phyloP scores from a whole-genome alignment of 2,329 filamentous ascomycete species.

The Cladophialophora psammophila region DNA sequence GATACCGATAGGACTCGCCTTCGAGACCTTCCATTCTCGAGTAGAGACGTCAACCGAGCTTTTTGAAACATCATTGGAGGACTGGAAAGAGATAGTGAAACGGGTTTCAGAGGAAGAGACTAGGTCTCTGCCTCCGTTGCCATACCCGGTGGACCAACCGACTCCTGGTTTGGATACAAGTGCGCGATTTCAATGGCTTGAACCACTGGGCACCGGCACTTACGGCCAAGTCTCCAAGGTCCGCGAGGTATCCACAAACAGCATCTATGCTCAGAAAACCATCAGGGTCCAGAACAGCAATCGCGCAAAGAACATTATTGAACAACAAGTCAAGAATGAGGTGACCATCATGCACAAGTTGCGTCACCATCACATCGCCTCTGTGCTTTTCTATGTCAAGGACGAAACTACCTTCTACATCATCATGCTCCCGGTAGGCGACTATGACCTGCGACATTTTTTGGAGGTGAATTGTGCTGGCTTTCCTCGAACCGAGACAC shows the following conservation, averaged over 20 bases:
- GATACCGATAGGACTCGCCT: neutral
- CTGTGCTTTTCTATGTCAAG: slow-evolving; percentile 5
- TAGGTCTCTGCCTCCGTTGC: neutral
- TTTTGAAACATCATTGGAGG: neutral
- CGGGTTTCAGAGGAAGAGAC: neutral
- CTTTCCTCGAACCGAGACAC: slow-evolving; percentile 1
- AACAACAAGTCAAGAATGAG: slow-evolving; percentile 1
- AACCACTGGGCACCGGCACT: slow-evolving; percentile 3
- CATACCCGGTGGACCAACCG: neutral
- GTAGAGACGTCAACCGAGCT: neutral
- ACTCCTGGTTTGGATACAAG: slow-evolving; percentile 1
- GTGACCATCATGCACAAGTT: slow-evolving; percentile 13
- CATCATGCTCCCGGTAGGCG: slow-evolving; percentile 8
- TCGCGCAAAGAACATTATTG: slow-evolving; percentile 7
- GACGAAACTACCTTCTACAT: slow-evolving; percentile 8
- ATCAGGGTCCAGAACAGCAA: neutral
- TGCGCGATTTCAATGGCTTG: slow-evolving; percentile 7
- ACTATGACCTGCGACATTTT: slow-evolving; percentile 11
- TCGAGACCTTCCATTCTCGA: slow-evolving; percentile 8
- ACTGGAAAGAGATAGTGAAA: slow-evolving; percentile 8
- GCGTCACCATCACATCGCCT: slow-evolving; percentile 7
- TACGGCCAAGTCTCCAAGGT: slow-evolving; percentile 10
- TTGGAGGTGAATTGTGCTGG: slow-evolving; percentile 11
- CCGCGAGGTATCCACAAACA: slow-evolving; percentile 5
- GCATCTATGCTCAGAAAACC: slow-evolving; percentile 15